These are phyloP conservation scores for Ascocoryne sarcoides DNA, from an alignment of 2,329 filamentous ascomycete species.

Conservation along the genomic window DNA sequence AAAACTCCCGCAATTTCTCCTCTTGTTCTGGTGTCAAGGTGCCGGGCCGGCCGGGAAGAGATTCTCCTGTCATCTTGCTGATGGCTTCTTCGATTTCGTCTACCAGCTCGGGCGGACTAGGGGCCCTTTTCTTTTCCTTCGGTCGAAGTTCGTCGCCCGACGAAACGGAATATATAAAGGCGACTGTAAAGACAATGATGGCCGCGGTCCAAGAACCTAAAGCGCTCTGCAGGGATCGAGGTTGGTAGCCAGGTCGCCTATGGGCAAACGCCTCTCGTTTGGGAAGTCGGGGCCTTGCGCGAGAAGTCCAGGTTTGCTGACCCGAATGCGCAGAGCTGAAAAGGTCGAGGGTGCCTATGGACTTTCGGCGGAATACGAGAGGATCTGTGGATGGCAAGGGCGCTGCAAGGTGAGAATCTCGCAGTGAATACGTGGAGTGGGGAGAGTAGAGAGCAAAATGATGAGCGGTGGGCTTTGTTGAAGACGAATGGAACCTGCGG, in stretches of 20 bases:
- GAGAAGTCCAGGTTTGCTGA: not conserved
- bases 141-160: not conserved
- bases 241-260: not conserved
- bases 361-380: not conserved
- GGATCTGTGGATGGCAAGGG: not conserved
- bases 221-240: slow-evolving; percentile 8
- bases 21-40: slow-evolving; percentile 88
- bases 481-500: not conserved
- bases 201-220: slow-evolving; percentile 11
- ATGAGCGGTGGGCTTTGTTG: not conserved
- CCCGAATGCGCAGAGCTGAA: not conserved
- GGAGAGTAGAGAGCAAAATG: not conserved
- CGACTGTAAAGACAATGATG: slow-evolving; percentile 7
- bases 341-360: not conserved
- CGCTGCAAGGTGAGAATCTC: not conserved
- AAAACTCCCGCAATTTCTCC: slow-evolving; percentile 78
- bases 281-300: too few species aligned
- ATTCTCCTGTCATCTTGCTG: slow-evolving; percentile 34
- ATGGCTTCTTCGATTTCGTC: slow-evolving; percentile 8
- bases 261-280: not conserved
- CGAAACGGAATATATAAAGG: slow-evolving; percentile 10
- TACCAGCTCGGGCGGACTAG: not conserved
- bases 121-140: slow-evolving; percentile 2
- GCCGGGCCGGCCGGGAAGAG: slow-evolving; percentile 65
- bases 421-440: not conserved